Base-by-base conservation (phyloP, 1,284 basidiomycete genomes). In the Apiotrichum brassicae region DNA sequence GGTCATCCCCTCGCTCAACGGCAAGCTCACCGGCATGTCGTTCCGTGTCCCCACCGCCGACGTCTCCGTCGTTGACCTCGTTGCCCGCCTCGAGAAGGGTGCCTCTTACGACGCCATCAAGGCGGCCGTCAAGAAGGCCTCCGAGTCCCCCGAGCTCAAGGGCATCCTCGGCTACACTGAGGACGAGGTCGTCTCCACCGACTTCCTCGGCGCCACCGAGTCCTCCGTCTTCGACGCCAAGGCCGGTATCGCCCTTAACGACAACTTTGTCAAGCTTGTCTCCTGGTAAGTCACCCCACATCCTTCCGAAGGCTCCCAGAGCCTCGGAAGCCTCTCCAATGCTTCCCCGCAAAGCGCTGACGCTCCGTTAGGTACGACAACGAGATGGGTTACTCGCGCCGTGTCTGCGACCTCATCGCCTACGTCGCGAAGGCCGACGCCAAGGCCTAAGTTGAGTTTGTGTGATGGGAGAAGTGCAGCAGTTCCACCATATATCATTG, bases 31-130 rank as follows among this genome's bases (percentile, higher is more conserved):
- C 62, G 73, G 85, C 83, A 86, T 97, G 75, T 68, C 94, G 44
- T 97, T 98, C 93, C 95, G 94, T 79, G 86, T 98, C 54, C 95
- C 94, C 62, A 95, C 91, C 59, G 78, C 88, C 66, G 88, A 98
- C 69, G 95, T 98, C 62, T 97, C 94, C 61, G 95, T 98, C 61
- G 94, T 99, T 71, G 94, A 99, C 78, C 83, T 99, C 60, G 92
- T 95, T 61, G 87, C 83, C 68, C 90, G 94, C 68, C 80, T 91
- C 66, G 87, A 92, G 79, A 97, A 91, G 81, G 67, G 76, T 40
- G 82, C 88, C 14, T 73, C 81, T 35, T 97, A 97, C 78, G 89
- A 92, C 20, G 80, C 90, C 60, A 95, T 99, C 84, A 97, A 94
- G 83, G 75, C 75, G 14, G 83, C 82, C 64, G 65, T 99, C 73